Conservation (phyloP, 2,329 filamentous ascomycete species). For the Fusarium nematophilum region DNA sequence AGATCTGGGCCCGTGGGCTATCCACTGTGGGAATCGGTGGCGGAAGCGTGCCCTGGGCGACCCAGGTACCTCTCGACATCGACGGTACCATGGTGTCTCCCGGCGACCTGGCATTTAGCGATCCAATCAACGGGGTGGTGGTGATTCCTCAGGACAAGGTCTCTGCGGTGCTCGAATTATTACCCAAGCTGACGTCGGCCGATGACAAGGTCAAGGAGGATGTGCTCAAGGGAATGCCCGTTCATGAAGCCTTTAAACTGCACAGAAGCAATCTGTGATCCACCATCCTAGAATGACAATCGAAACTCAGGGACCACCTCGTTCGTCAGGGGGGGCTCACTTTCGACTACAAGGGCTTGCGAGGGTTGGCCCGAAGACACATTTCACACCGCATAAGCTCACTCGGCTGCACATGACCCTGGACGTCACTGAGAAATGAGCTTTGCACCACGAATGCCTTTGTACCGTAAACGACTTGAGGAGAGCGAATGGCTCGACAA, state of each 20-base stretch:
- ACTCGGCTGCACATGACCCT: slow-evolving; percentile 3
- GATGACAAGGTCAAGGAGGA: slow-evolving; percentile 73
- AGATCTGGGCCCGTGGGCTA: slow-evolving; percentile 67
- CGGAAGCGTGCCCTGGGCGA: slow-evolving; percentile 66
- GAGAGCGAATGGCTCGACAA: slow-evolving; percentile 17
- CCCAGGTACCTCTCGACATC: slow-evolving; percentile 58
- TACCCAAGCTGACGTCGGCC: slow-evolving; percentile 62
- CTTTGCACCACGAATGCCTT: background rate
- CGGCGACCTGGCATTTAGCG: slow-evolving; percentile 77
- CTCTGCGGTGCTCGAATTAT: slow-evolving; percentile 68
- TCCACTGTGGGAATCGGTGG: slow-evolving; percentile 69
- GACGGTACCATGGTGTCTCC: slow-evolving; percentile 56
- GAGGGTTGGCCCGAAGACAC: too few species aligned
- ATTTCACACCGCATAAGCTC: background rate
- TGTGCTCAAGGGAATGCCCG: slow-evolving; percentile 70
- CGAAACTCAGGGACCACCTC: background rate
- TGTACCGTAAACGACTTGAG: slow-evolving; percentile 18
- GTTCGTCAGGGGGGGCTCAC: too few species aligned
- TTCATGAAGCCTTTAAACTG: slow-evolving; percentile 74
- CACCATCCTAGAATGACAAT: background rate
- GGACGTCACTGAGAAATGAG: slow-evolving; percentile 5
- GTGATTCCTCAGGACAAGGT: slow-evolving; percentile 72
- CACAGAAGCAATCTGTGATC: slow-evolving; percentile 57
- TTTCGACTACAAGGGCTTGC: too few species aligned
- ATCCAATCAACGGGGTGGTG: slow-evolving; percentile 76